phyloP scores from a whole-genome alignment of 208 protist species.

The Angomonas ambiguus region DNA sequence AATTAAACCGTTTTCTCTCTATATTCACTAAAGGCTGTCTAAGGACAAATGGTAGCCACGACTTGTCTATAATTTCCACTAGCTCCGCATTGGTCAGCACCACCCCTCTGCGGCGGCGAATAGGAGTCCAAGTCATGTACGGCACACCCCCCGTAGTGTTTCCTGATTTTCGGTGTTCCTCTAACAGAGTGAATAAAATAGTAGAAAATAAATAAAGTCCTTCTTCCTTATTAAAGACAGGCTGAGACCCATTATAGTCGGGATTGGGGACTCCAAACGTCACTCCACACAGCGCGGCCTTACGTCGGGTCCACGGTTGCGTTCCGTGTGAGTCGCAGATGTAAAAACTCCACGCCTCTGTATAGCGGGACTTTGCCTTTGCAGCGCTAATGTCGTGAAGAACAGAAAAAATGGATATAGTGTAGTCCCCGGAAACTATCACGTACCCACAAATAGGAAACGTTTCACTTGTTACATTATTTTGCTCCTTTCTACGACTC shows the following conservation, averaged over 20 bases:
- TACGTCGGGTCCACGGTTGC: slow-evolving; percentile 78
- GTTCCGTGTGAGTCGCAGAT: slow-evolving; percentile 87
- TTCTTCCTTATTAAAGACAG: slow-evolving; percentile 29
- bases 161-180: slow-evolving; percentile 48
- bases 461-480: not conserved
- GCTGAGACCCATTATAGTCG: not conserved
- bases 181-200: slow-evolving; percentile 75
- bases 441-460: slow-evolving; percentile 75
- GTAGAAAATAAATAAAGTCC: slow-evolving; percentile 75
- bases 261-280: slow-evolving; percentile 33
- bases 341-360: slow-evolving; percentile 72
- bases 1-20: slow-evolving; percentile 24
- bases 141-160: slow-evolving; percentile 27
- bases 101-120: slow-evolving; percentile 37
- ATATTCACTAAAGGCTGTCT: slow-evolving; percentile 29
- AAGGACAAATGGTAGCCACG: slow-evolving; percentile 75
- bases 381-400: slow-evolving; percentile 37
- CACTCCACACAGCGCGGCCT: slow-evolving; percentile 65
- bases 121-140: slow-evolving; percentile 89
- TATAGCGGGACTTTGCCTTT: slow-evolving; percentile 26
- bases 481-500: slow-evolving; percentile 9
- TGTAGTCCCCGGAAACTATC: slow-evolving; percentile 87
- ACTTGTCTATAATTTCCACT: slow-evolving; percentile 54
- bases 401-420: slow-evolving; percentile 76
- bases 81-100: slow-evolving; percentile 59